Evolutionary conservation across 179 eudicot genomes (phyloP).

Genomic region (Beta macrorhiza): DNA sequence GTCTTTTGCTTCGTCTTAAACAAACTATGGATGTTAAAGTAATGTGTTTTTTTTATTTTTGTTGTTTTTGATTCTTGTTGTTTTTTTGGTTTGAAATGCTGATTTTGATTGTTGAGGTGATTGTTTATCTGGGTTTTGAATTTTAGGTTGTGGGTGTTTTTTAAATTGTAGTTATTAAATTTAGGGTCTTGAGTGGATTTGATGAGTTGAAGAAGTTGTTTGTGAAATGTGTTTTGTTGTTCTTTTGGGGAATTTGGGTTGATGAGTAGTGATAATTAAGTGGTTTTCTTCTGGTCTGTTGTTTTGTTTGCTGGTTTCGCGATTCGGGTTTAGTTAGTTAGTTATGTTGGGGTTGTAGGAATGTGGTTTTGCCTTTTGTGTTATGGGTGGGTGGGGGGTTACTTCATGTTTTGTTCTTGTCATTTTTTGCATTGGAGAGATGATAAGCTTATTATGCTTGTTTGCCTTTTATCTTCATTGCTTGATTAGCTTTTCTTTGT

Average conservation of each 20-base stretch:
- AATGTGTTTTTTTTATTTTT: constrained; percentile 20
- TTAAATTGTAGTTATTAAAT: constrained; percentile 1
- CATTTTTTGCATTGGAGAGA: no score
- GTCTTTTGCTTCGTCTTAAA: constrained; percentile 70
- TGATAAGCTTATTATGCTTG: background rate
- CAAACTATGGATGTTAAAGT: constrained; percentile 81
- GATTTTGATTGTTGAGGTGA: constrained; percentile 6
- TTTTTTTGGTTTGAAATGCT: background rate
- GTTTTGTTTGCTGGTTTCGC: background rate
- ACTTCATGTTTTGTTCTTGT: background rate
- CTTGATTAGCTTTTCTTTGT: constrained; percentile 4
- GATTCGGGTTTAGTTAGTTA: no score
- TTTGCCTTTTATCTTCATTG: background rate
- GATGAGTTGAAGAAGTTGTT: background rate
- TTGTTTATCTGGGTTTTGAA: constrained; percentile 13
- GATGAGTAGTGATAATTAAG: constrained; percentile 5
- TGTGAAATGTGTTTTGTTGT: constrained; percentile 9
- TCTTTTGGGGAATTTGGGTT: background rate
- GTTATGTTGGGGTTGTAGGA: background rate
- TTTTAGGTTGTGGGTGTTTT: constrained; percentile 6
- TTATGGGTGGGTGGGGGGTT: background rate
- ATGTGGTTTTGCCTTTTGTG: background rate
- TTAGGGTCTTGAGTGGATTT: constrained; percentile 8
- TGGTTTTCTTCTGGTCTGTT: background rate
- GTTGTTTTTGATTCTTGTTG: background rate